These are phyloP conservation scores for Stachybotrys chlorohalonatus DNA, from an alignment of 2,329 filamentous ascomycete species.

Conservation along the genomic window DNA sequence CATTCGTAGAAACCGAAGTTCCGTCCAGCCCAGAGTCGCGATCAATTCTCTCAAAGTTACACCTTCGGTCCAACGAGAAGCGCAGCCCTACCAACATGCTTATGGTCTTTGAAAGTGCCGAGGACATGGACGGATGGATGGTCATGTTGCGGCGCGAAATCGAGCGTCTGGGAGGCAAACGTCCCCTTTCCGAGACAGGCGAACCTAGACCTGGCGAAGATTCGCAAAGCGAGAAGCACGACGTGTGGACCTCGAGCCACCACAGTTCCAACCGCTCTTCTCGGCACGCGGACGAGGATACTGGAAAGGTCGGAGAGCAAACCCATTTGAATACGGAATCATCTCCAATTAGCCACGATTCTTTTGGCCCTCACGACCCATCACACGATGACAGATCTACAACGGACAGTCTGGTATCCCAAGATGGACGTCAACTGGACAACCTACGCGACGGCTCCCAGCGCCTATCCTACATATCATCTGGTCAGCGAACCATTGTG, in stretches of 20 bases:
- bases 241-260: neutral
- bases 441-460: conserved; percentile 46
- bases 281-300: conserved; percentile 17
- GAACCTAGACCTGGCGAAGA: conserved; percentile 34
- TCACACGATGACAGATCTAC: conserved; percentile 46
- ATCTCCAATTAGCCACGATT: neutral
- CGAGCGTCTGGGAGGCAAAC: conserved; percentile 59
- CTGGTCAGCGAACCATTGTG: conserved; percentile 49
- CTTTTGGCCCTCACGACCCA: conserved; percentile 21
- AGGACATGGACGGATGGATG: conserved; percentile 73
- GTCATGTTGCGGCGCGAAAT: conserved; percentile 59
- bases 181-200: conserved; percentile 51
- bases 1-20: conserved; percentile 52
- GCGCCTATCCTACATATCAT: conserved; percentile 51
- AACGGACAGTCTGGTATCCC: conserved; percentile 47
- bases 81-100: conserved; percentile 55
- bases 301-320: neutral
- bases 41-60: conserved; percentile 57
- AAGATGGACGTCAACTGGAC: conserved; percentile 50
- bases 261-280: conserved; percentile 38
- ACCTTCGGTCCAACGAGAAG: conserved; percentile 45
- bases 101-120: conserved; percentile 62
- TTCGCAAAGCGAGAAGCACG: neutral
- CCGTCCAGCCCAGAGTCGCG: conserved; percentile 39
- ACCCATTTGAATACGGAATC: neutral